These are phyloP conservation scores for Cyanidioschyzon merolae DNA, from an alignment of 23 red algal species.

Conservation along the genomic window DNA sequence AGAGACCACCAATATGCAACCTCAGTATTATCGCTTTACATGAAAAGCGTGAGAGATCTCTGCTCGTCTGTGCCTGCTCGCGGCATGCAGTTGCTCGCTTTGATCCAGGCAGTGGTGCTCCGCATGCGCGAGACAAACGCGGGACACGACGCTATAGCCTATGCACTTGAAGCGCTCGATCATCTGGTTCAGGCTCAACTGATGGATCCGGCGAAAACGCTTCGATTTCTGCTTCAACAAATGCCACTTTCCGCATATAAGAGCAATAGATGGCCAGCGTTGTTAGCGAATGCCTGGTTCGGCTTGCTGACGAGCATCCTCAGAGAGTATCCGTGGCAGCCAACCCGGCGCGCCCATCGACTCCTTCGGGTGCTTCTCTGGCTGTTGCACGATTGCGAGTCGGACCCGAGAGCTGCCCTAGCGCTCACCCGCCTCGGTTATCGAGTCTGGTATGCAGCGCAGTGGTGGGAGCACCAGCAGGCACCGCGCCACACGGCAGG, in stretches of 20 bases:
- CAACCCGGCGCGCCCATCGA: background rate
- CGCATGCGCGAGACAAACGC: background rate
- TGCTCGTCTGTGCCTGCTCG: background rate
- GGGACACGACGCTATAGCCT: background rate
- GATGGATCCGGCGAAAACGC: background rate
- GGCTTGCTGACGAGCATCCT: background rate
- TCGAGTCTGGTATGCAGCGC: conserved; percentile 2
- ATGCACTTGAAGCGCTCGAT: background rate
- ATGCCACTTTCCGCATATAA: background rate
- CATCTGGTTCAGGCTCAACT: background rate
- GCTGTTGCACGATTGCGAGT: background rate
- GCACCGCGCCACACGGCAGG: background rate
- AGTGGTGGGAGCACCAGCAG: background rate
- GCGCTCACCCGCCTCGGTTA: background rate
- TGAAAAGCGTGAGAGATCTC: background rate
- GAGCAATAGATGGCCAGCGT: background rate
- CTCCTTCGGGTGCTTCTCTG: background rate
- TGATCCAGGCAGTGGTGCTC: background rate
- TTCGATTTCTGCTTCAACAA: background rate
- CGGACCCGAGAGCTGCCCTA: background rate
- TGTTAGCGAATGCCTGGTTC: background rate
- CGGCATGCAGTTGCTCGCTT: background rate
- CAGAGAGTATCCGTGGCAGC: background rate
- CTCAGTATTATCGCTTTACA: background rate
- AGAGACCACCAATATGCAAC: background rate